Base-by-base conservation (phyloP, 345 rosid genomes). In the Syzygium jambos region DNA sequence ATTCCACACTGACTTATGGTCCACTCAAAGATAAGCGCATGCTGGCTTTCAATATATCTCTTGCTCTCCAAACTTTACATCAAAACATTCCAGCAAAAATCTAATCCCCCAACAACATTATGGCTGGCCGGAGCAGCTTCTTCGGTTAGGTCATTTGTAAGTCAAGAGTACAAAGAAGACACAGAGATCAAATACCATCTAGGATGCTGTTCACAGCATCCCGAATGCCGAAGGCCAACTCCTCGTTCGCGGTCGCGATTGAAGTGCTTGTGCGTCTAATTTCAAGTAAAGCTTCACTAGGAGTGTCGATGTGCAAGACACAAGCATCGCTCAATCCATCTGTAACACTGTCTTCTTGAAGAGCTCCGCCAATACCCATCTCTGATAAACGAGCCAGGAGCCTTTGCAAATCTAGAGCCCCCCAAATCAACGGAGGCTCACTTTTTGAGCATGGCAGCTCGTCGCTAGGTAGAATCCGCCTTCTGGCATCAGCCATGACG, bases 351-450 rank as follows among this genome's bases (percentile, higher is more conserved):
- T 38, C 46, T 89, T 78, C 88, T 86, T 89, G 94, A 46, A 92
- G 51, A 56, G 92, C 89, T 88, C 95, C 96, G 8, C 52, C 85
- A 22, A 96, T 89, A 73, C 96, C 97, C 93, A 88, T 88, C 89
- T 94, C 93, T 22, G 91, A 88, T 85, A 93, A 87, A 15, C 83
- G 88, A 15, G 86, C 78, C 30, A 94, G 63, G 78, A 95, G 95
- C 91, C 59, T 86, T 86, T 91, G 93, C 7, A 89, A 68, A 88
- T 93, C 92, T 27, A 92, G 92, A 49, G 93, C 86, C 54, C 95
- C 97, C 95, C 95, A 93, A 82, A 91, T 91, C 85, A 93, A 59
- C 49, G 87, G 84, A 21, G 92, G 83, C 87, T 88, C 89, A 52
- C 87, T 49, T 89, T 90, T 91, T 85, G 53, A 73, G 83, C 52